Evolutionary conservation across 116 monocot species (phyloP), one percentile per base, ranked within the genome.

Genomic region (Zostera marina): DNA sequence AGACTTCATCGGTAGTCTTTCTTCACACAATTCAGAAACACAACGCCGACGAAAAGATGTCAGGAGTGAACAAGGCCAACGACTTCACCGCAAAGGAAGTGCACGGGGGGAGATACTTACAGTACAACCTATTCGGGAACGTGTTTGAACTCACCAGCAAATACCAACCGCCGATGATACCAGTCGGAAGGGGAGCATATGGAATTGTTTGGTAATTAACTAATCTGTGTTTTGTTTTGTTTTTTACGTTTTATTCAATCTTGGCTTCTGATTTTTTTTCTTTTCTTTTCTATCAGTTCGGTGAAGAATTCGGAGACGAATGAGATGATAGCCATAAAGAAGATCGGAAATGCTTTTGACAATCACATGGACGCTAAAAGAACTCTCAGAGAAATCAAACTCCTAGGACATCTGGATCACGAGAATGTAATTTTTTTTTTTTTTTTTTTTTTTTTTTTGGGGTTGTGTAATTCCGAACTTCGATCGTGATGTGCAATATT

Each of bases 341-440:
- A 96, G 80, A 96, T 96, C 8, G 89, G 89, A 26, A 89, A 86
- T 59, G 96, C 89, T 9, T 96, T 96, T 55, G 78, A 96, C 59
- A 96, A 96, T 52, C 72, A 89, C 72, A 96, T 96, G 80, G 96
- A 96, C 71, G 89, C 96, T 0, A 96, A 96, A 68, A 53, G 96
- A 53, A 96, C 96, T 16, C 76, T 96, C 11, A 70, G 96, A 21
- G 96, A 96, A 62, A 96, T 96, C 59, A 96, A 96, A 73, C 70
- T 96, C 2, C 83, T 96, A 39, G 65, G 80, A 53, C 85, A 96
- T 74, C 69, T 96, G 63, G 83, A 96, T 68, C 96, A 96, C 60
- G 96, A 96, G 69, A 96, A 96, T 59, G 96, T 89, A 79, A 45
- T 53, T 47, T 26, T 46, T 25, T 43, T 5, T 26, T 47, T 16